Percentiles rank a stretch among this genome's conserved stretches.
phyloP scores from a whole-genome alignment of 1,284 basidiomycete genomes.

The Psilocybe mexicana region DNA sequence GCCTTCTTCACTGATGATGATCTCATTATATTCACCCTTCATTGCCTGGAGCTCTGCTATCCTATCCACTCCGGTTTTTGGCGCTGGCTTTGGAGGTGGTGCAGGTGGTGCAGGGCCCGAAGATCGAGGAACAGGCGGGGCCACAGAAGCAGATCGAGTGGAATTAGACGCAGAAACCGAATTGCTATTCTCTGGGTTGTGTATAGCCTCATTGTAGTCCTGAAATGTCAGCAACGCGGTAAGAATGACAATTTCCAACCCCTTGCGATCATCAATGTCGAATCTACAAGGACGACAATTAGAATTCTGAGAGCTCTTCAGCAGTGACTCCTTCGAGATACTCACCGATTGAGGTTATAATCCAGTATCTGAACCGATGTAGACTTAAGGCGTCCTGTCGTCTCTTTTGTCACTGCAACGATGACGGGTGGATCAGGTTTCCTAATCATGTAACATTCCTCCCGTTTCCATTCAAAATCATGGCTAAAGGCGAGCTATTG shows the following conservation, averaged over 20 bases:
- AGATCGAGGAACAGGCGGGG: constrained; percentile 4
- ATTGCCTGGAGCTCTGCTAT: constrained; percentile 68
- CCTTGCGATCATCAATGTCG: constrained; percentile 80
- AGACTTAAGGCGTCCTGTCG: constrained; percentile 64
- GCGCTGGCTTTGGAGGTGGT: constrained; percentile 61
- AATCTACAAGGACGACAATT: constrained; percentile 50
- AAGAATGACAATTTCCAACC: constrained; percentile 78
- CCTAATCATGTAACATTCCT: constrained; percentile 78
- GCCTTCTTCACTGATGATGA: constrained; percentile 69
- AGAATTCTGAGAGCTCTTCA: neutral
- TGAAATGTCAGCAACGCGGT: constrained; percentile 76
- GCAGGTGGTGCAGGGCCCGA: constrained; percentile 37
- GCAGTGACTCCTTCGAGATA: constrained; percentile 3
- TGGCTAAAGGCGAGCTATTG: constrained; percentile 45
- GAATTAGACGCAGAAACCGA: constrained; percentile 12
- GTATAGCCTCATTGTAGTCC: constrained; percentile 65
- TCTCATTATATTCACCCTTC: constrained; percentile 70
- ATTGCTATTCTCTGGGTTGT: constrained; percentile 31
- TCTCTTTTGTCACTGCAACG: constrained; percentile 77
- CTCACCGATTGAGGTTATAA: constrained; percentile 76
- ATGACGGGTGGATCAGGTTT: constrained; percentile 85
- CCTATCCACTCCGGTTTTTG: constrained; percentile 62
- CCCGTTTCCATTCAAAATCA: constrained; percentile 81
- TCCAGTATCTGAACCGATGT: constrained; percentile 79
- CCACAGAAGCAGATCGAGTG: constrained; percentile 13